phyloP scores from a whole-genome alignment of 176 grass and related monocot species.

The Otatea glauca region DNA sequence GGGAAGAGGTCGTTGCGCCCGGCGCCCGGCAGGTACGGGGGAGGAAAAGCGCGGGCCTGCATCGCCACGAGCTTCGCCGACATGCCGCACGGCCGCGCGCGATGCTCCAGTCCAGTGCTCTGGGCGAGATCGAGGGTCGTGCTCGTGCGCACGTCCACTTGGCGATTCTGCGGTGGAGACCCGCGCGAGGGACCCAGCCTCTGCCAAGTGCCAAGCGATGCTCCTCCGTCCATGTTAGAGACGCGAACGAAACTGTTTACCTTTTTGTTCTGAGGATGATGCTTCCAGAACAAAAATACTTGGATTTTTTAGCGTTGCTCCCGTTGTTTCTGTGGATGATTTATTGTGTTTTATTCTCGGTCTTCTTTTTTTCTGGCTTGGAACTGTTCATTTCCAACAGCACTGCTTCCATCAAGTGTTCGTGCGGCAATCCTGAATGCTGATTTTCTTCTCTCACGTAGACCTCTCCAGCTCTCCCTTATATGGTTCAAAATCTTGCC shows the following conservation, averaged over 20 bases:
- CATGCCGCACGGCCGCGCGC: neutral
- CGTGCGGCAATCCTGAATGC: too few relatives aligned
- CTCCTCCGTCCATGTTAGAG: slow-evolving; percentile 33
- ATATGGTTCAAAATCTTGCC: too few relatives aligned
- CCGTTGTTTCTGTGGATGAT: too few relatives aligned
- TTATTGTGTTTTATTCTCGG: too few relatives aligned
- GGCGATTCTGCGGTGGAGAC: slow-evolving; percentile 21
- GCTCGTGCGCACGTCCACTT: neutral
- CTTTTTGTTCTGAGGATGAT: neutral
- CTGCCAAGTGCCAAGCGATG: slow-evolving; percentile 35
- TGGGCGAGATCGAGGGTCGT: too few relatives aligned
- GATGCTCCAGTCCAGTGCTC: neutral
- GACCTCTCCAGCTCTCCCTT: too few relatives aligned
- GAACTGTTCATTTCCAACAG: too few relatives aligned
- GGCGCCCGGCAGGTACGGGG: neutral
- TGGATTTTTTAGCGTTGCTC: too few relatives aligned
- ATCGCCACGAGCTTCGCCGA: slow-evolving; percentile 24
- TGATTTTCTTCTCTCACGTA: too few relatives aligned
- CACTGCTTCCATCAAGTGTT: too few relatives aligned
- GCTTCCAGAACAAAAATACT: too few relatives aligned
- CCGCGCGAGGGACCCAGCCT: neutral
- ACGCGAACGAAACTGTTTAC: neutral
- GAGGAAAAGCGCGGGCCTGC: slow-evolving; percentile 37
- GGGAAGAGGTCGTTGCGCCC: neutral
- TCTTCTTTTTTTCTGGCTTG: too few relatives aligned